Evolutionary conservation across 2,329 filamentous ascomycete genomes (phyloP).

Genomic region (Allantophomopsis lycopodina): DNA sequence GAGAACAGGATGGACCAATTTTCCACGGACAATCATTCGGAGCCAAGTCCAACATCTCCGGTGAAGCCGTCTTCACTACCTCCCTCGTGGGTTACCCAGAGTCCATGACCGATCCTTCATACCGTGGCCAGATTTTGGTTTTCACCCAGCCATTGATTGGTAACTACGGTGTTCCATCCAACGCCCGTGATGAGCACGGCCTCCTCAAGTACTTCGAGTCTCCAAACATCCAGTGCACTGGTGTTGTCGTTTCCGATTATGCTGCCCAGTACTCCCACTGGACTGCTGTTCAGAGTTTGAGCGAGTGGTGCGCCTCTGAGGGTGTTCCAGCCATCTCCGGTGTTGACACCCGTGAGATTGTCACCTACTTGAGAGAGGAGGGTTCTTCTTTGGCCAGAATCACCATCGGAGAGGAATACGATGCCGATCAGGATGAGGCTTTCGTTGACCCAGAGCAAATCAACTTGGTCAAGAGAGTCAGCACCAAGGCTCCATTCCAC

Average conservation of each 20-base stretch:
- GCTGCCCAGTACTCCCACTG: constrained; percentile 94
- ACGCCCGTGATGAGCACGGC: constrained; percentile 71
- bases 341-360: constrained; percentile 92
- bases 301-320: constrained; percentile 91
- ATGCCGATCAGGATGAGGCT: constrained; percentile 94
- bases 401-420: constrained; percentile 92
- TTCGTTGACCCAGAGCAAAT: constrained; percentile 93
- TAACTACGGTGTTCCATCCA: constrained; percentile 94
- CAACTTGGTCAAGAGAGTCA: constrained; percentile 90
- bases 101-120: constrained; percentile 79
- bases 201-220: constrained; percentile 97
- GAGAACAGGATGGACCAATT: constrained; percentile 69
- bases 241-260: constrained; percentile 90
- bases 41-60: constrained; percentile 90
- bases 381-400: constrained; percentile 93
- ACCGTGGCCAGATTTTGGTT: constrained; percentile 90
- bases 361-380: constrained; percentile 89
- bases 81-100: constrained; percentile 97
- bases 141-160: constrained; percentile 97
- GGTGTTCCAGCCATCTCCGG: constrained; percentile 93
- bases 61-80: constrained; percentile 97
- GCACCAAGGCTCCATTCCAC: constrained; percentile 96
- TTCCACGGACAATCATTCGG: constrained; percentile 96
- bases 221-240: constrained; percentile 90
- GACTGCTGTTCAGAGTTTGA: constrained; percentile 90